Evolutionary conservation across 306 rosid genomes (phyloP), one percentile per base, ranked within the genome.

Genomic region (Gleditsia sinensis): DNA sequence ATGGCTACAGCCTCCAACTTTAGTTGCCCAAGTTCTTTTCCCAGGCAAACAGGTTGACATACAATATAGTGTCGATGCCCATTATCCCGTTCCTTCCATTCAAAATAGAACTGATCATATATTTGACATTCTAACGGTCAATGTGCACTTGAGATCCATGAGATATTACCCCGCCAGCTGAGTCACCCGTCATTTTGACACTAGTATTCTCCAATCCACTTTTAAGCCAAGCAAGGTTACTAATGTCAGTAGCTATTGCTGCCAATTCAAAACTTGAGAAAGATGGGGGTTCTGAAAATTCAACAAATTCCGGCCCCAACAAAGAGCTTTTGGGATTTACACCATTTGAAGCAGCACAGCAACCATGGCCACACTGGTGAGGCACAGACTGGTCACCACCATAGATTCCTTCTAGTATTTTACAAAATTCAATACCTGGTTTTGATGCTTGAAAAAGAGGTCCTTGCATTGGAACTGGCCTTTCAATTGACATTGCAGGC

Each of bases 141-240:
- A 71, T 70, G 75, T 77, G 83, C 82, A 80, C 83, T 66, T 68
- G 85, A 80, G 89, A 79, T 50, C 67, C 83, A 54, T 82, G 78
- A 82, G 86, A 72, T 37, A 66, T 24, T 68, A 75, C 78, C 75
- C 86, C 79, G 50, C 86, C 84, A 72, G 91, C 78, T 42, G 87
- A 74, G 25, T 86, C 92, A 69, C 89, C 86, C 88, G 86, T 83
- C 66, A 82, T 86, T 79, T 90, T 90, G 72, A 79, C 91, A 75
- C 85, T 85, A 54, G 84, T 85, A 79, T 80, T 90, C 90, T 91
- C 97, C 84, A 94, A 83, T 72, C 97, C 98, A 84, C 98, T 90
- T 76, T 87, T 94, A 64, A 92, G 88, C 99, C 99, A 94, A 82
- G 97, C 97, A 69, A 92, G 91, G 77, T 88, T 92, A 55, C 95